These are phyloP conservation scores for Fusarium xyrophilum DNA, from an alignment of 2,329 filamentous ascomycete species.

Conservation along the genomic window DNA sequence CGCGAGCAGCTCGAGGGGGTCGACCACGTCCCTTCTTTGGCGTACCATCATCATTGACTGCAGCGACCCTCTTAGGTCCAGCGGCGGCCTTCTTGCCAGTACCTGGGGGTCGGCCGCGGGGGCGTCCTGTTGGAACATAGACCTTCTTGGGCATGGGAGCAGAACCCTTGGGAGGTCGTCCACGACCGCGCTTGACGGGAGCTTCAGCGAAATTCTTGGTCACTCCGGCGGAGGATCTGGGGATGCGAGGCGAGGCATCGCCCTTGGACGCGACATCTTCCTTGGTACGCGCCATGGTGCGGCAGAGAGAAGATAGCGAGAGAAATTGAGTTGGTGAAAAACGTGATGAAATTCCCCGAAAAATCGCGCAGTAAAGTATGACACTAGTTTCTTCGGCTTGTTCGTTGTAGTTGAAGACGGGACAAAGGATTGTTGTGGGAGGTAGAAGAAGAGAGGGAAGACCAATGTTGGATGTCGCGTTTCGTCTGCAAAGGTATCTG, in stretches of 20 bases:
- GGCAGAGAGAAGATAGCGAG: not conserved
- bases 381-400: not conserved
- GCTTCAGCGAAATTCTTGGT: conserved; percentile 52
- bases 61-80: conserved; percentile 10
- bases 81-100: conserved; percentile 42
- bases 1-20: conserved; percentile 40
- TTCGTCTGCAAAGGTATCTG: not conserved
- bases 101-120: conserved; percentile 57
- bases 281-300: conserved; percentile 46
- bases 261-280: conserved; percentile 39
- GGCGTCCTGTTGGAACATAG: conserved; percentile 52
- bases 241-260: conserved; percentile 29
- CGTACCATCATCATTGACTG: conserved; percentile 8
- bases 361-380: conserved; percentile 11
- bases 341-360: conserved; percentile 13
- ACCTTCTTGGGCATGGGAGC: conserved; percentile 37
- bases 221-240: conserved; percentile 47
- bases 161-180: conserved; percentile 51
- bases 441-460: conserved; percentile 11
- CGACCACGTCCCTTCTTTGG: conserved; percentile 38
- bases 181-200: conserved; percentile 46
- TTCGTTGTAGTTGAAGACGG: not conserved
- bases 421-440: conserved; percentile 7
- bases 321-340: not conserved
- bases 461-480: conserved; percentile 15